These are phyloP conservation scores for Mycosphaerelloides madeirae DNA, from an alignment of 2,329 filamentous ascomycete genomes.

Conservation along the genomic window DNA sequence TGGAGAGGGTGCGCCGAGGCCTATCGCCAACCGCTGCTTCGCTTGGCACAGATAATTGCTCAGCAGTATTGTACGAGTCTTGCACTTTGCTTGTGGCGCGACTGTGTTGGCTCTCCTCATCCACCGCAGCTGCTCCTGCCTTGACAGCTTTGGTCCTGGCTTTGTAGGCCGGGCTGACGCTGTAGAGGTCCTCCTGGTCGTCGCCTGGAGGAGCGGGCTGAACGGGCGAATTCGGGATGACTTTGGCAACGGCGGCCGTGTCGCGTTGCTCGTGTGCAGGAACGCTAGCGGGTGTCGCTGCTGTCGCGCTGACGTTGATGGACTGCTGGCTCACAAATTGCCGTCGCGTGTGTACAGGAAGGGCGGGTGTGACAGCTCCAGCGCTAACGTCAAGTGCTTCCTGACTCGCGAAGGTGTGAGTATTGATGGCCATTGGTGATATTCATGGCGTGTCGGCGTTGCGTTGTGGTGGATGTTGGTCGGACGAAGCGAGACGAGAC, in stretches of 20 bases:
- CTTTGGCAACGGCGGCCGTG: not conserved
- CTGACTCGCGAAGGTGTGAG: no score
- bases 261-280: not conserved
- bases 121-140: no score
- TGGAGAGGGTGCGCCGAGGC: constrained; percentile 3
- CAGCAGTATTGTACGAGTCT: not conserved
- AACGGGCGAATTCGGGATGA: not conserved
- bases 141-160: not conserved
- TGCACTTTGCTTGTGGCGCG: no score
- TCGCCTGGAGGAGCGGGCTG: not conserved
- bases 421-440: no score
- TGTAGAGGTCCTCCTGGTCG: constrained; percentile 16
- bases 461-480: not conserved
- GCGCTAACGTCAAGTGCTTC: no score
- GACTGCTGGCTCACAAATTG: constrained; percentile 12
- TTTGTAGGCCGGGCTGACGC: constrained; percentile 12
- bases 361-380: not conserved
- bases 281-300: constrained; percentile 1
- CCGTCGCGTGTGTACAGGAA: constrained; percentile 10
- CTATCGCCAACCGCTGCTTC: not conserved
- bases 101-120: no score
- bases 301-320: constrained; percentile 15
- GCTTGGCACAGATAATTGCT: not conserved
- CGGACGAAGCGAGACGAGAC: constrained; percentile 1
- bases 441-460: not conserved